A percentile compares a stretch with the other conserved stretches of the same genome.
Evolutionary conservation across 306 rosid species (phyloP).

Genomic region (Rosa multiflora): DNA sequence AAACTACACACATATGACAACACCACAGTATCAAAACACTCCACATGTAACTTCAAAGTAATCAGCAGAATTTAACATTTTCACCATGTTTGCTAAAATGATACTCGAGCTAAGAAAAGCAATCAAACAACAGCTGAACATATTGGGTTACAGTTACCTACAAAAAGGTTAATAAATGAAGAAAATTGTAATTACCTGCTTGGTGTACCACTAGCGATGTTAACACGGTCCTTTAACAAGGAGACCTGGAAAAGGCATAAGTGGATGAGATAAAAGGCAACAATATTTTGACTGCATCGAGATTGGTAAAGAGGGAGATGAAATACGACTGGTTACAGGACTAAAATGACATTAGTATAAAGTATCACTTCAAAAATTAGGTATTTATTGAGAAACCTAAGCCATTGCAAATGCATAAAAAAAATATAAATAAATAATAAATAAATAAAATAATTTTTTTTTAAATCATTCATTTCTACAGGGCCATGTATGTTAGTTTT

Average conservation of each 20-base stretch:
- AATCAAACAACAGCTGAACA: too few relatives aligned
- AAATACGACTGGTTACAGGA: background rate
- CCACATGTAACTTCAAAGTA: background rate
- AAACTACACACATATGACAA: background rate
- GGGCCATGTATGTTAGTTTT: background rate
- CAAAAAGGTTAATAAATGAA: background rate
- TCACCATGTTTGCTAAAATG: background rate
- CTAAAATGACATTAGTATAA: background rate
- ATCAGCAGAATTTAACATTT: background rate
- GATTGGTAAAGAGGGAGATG: background rate
- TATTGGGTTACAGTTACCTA: background rate
- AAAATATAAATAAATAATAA: too few relatives aligned
- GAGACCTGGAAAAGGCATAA: slow-evolving; percentile 51
- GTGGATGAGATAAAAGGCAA: background rate
- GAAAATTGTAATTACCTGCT: slow-evolving; percentile 58
- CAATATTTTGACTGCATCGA: background rate
- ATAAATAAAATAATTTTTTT: too few relatives aligned
- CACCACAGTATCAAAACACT: background rate
- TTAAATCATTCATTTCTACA: background rate
- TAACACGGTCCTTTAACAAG: slow-evolving; percentile 74
- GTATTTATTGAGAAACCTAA: background rate
- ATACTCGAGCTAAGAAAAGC: background rate
- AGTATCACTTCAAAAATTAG: background rate
- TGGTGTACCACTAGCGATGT: slow-evolving; percentile 94
- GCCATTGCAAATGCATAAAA: background rate